Evolutionary conservation across 1,284 basidiomycete genomes (phyloP), one percentile per base, ranked within the genome.

Genomic region (Tetrapyrgos nigripes): DNA sequence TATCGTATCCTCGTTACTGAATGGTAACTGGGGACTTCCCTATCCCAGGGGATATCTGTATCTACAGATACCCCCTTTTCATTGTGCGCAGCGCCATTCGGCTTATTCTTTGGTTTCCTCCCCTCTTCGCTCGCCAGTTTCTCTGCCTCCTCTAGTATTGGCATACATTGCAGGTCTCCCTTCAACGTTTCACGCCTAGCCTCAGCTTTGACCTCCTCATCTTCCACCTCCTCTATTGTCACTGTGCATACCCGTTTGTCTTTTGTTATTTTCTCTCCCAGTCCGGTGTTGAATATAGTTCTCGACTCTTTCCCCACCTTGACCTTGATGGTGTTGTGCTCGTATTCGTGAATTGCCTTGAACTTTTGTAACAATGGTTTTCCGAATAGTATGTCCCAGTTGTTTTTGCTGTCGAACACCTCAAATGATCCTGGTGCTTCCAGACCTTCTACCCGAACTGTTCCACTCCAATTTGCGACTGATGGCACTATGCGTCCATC

Each of bases 351-450:
- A 0, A 64, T 55, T 2, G 60, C 66, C 1, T 58, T 44, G 28
- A 74, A 71, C 0, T 50, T 27, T 17, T 53, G 49, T 13, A 75
- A 64, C 4, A 75, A 54, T 8, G 69, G 68, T 57, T 76, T 75
- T 4, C 72, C 71, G 2, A 75, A 63, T 1, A 76, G 63, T n/a
- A 76, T 55, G 3, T 68, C 59, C 71, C 73, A 77, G 0, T 67
- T 61, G 0, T 69, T 68, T 0, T 65, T 66, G 27, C 73, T 73
- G 31, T 70, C 62, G 45, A 77, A 74, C 0, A 77, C 65, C 48
- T 76, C 73, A 29, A 77, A 71, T 2, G 19, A 14, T 1, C 66
- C 67, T n/a, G 49, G 17, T 1, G 60, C 48, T 26, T 37, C 31
- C 2, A 65, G 40, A 0, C 62, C 66, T 0, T 57, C 62, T 21